These are phyloP conservation scores for Termitomyces sp. DNA, from an alignment of 768 basidiomycete genomes.

Conservation along the genomic window DNA sequence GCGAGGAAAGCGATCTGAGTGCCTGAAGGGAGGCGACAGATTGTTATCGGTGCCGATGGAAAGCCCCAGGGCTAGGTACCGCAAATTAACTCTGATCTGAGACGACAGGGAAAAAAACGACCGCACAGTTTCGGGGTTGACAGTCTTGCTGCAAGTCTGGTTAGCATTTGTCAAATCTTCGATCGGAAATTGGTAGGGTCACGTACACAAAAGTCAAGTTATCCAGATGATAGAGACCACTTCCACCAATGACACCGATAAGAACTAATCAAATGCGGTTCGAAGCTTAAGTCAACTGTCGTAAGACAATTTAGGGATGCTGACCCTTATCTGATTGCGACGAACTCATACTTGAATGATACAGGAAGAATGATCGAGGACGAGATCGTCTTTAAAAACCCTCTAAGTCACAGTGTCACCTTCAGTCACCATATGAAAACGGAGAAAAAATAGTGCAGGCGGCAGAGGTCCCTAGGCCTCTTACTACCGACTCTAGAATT, in stretches of 20 bases:
- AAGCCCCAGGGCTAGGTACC: slow-evolving; percentile 80
- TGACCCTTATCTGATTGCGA: slow-evolving; percentile 6
- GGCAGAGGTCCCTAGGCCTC: not conserved
- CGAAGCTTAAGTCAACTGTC: slow-evolving; percentile 15
- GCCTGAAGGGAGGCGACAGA: slow-evolving; percentile 81
- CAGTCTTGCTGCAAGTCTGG: slow-evolving; percentile 46
- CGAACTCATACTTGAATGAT: slow-evolving; percentile 1
- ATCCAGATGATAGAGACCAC: slow-evolving; percentile 89
- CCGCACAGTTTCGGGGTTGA: slow-evolving; percentile 78
- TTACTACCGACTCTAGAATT: not conserved
- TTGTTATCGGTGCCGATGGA: slow-evolving; percentile 89
- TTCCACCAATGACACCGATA: slow-evolving; percentile 88
- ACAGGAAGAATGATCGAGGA: not conserved
- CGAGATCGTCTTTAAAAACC: not conserved
- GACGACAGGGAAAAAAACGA: not conserved
- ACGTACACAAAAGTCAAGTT: slow-evolving; percentile 84
- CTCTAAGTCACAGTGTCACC: not conserved
- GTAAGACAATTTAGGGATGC: not conserved
- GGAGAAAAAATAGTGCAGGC: too few relatives aligned
- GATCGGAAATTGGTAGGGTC: slow-evolving; percentile 21
- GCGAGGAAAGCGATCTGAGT: slow-evolving; percentile 83
- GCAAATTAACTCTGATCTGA: not conserved
- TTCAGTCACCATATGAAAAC: not conserved
- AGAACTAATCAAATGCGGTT: slow-evolving; percentile 40
- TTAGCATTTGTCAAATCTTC: not conserved